Percentiles rank a stretch among this genome's conserved stretches.
Evolutionary conservation across 2,329 filamentous ascomycete species (phyloP).

Genomic region (Emericellopsis cladophorae): DNA sequence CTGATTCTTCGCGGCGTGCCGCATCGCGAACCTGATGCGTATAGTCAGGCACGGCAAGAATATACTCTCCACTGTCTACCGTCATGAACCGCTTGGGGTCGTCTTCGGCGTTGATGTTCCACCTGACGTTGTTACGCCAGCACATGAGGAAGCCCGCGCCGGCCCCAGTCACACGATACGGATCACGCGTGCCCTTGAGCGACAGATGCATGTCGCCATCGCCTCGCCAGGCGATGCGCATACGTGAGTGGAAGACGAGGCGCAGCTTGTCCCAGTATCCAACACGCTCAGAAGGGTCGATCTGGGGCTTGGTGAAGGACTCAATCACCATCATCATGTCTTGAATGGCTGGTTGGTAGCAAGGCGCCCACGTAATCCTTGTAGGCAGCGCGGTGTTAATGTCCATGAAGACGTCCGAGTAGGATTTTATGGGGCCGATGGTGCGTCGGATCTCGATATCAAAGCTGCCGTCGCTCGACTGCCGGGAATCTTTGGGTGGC

Average conservation of each 20-base stretch:
- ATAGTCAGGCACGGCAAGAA: constrained; percentile 88
- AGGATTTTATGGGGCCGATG: constrained; percentile 90
- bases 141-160: constrained; percentile 97
- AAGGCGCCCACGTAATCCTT: constrained; percentile 91
- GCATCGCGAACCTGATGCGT: constrained; percentile 72
- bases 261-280: constrained; percentile 99
- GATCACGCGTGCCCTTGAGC: constrained; percentile 83
- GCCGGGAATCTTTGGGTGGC: constrained; percentile 48
- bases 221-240: constrained; percentile 83
- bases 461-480: constrained; percentile 52
- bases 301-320: constrained; percentile 88
- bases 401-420: constrained; percentile 81
- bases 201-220: constrained; percentile 92
- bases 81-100: constrained; percentile 92
- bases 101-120: constrained; percentile 72
- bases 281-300: constrained; percentile 85
- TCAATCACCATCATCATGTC: constrained; percentile 99
- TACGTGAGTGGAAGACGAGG: constrained; percentile 82
- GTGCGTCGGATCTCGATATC: constrained; percentile 80
- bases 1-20: constrained; percentile 32
- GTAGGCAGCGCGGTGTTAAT: constrained; percentile 91
- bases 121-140: constrained; percentile 88
- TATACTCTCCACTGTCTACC: constrained; percentile 88
- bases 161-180: constrained; percentile 83
- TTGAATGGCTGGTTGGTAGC: constrained; percentile 94